These are phyloP conservation scores for Sarcodon sp. DNA, from an alignment of 768 basidiomycete species.

Conservation along the genomic window DNA sequence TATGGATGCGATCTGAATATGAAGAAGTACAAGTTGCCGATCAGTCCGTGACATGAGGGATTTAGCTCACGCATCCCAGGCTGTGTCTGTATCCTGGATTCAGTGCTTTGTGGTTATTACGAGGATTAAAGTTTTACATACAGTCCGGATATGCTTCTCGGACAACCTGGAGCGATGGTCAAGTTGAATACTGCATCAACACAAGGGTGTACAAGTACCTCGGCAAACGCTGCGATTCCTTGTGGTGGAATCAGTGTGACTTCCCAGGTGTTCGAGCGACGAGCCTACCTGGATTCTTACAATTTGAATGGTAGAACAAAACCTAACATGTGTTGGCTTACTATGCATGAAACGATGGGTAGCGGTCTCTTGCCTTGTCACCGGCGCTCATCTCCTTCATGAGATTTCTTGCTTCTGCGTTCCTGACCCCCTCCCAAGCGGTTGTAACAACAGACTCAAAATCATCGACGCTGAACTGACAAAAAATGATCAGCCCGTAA, in stretches of 20 bases:
- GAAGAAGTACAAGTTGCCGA: conserved; percentile 6
- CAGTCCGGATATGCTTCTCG: conserved; percentile 88
- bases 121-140: conserved; percentile 23
- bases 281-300: conserved; percentile 59
- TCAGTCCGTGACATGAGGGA: conserved; percentile 6
- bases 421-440: conserved; percentile 82
- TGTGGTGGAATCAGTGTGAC: not conserved
- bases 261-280: not conserved
- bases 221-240: conserved; percentile 76
- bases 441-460: conserved; percentile 61
- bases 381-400: conserved; percentile 73
- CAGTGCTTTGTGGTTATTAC: conserved; percentile 4
- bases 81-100: conserved; percentile 48
- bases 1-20: conserved; percentile 58
- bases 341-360: not conserved
- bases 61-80: conserved; percentile 71
- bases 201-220: conserved; percentile 29
- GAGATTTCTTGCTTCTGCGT: conserved; percentile 70
- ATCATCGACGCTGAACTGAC: conserved; percentile 77
- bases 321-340: conserved; percentile 28
- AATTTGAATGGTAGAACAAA: conserved; percentile 82
- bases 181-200: not conserved
- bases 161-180: conserved; percentile 33
- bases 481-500: not conserved
- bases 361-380: conserved; percentile 43